Percentiles rank a stretch among this genome's conserved stretches.
Conservation (phyloP, 176 grass and related monocot genomes). For the Typha latifolia region DNA sequence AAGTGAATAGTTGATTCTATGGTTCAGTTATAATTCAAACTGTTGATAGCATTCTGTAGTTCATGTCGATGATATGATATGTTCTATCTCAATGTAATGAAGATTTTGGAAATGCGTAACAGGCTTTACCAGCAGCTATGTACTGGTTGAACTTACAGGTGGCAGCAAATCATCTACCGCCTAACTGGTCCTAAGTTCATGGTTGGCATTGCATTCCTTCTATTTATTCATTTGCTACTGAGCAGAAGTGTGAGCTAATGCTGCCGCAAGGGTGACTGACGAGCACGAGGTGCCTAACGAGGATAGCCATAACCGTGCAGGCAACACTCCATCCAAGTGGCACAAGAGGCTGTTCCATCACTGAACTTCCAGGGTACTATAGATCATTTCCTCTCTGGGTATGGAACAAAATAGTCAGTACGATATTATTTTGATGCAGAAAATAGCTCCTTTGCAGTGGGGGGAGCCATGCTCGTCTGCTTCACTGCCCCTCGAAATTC, state of each 20-base stretch:
- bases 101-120: slow-evolving; percentile 65
- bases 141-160: slow-evolving; percentile 99
- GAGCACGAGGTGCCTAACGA: too few relatives aligned
- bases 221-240: slow-evolving; percentile 57
- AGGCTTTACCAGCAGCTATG: slow-evolving; percentile 99
- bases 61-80: not conserved
- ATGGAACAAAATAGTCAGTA: not conserved
- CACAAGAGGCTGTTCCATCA: too few relatives aligned
- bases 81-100: slow-evolving; percentile 24
- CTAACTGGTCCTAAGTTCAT: slow-evolving; percentile 51
- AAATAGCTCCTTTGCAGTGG: not conserved
- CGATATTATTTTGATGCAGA: not conserved
- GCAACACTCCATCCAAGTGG: too few relatives aligned
- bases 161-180: slow-evolving; percentile 38
- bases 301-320: too few relatives aligned
- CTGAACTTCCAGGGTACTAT: too few relatives aligned
- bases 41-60: not conserved
- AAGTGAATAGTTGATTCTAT: too few relatives aligned
- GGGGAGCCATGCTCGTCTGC: not conserved
- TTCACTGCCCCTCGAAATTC: not conserved
- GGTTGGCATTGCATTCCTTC: slow-evolving; percentile 37
- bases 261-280: not conserved
- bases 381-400: not conserved
- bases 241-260: slow-evolving; percentile 44
- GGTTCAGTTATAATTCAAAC: too few relatives aligned